Percentiles rank a stretch among this genome's conserved stretches.
Conservation (phyloP, 441 rosid genomes). For the Melastoma candidum region DNA sequence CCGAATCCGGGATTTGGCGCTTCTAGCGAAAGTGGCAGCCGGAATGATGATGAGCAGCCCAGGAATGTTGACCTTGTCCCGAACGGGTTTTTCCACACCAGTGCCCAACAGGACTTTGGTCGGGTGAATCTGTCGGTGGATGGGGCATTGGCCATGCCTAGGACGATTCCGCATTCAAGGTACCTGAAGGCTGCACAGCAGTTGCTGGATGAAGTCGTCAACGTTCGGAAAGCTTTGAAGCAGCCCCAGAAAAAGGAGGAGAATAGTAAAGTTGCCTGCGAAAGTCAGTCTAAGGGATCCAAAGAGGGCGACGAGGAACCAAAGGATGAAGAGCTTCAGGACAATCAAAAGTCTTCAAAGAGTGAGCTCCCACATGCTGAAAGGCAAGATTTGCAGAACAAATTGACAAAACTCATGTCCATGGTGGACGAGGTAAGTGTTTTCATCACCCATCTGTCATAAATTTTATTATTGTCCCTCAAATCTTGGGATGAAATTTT, state of each 20-base stretch:
- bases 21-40: slow-evolving; percentile 30
- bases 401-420: slow-evolving; percentile 79
- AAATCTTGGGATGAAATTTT: too few species aligned
- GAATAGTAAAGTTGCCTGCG: slow-evolving; percentile 35
- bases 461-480: too few species aligned
- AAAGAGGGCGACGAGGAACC: slow-evolving; percentile 40
- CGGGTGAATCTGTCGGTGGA: slow-evolving; percentile 41
- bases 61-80: slow-evolving; percentile 46
- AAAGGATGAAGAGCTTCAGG: slow-evolving; percentile 32
- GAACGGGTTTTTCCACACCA: slow-evolving; percentile 30
- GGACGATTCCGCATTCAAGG: slow-evolving; percentile 58
- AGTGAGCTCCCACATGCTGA: slow-evolving; percentile 75
- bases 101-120: slow-evolving; percentile 25
- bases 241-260: slow-evolving; percentile 35
- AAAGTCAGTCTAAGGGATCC: slow-evolving; percentile 29
- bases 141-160: slow-evolving; percentile 38
- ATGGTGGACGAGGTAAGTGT: slow-evolving; percentile 84
- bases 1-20: slow-evolving; percentile 36
- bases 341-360: slow-evolving; percentile 37
- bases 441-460: neutral
- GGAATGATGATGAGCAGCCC: slow-evolving; percentile 41
- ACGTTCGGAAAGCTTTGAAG: slow-evolving; percentile 65
- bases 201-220: slow-evolving; percentile 93
- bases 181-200: slow-evolving; percentile 88
- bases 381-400: slow-evolving; percentile 79